A percentile compares a stretch with the other conserved stretches of the same genome.
These are phyloP conservation scores for Aureobasidium sp. DNA, from an alignment of 2,329 filamentous ascomycete species.

Conservation along the genomic window DNA sequence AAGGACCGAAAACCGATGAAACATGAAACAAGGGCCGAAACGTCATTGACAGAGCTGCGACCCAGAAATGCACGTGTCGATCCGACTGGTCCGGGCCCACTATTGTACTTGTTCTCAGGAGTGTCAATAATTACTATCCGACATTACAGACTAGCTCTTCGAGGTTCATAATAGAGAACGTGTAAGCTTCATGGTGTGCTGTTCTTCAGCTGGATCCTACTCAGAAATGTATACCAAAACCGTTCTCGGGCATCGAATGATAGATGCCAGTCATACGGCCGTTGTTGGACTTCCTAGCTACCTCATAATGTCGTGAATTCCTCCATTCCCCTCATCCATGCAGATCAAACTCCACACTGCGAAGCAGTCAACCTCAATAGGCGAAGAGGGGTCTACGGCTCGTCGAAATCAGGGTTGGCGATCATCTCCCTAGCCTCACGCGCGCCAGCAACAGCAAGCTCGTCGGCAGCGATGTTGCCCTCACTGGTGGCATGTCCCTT, in stretches of 20 bases:
- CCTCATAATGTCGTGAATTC: conserved; percentile 3
- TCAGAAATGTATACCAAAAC: neutral
- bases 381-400: neutral
- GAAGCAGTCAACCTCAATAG: neutral
- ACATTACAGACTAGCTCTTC: neutral
- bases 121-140: neutral
- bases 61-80: neutral
- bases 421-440: conserved; percentile 25
- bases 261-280: neutral
- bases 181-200: neutral
- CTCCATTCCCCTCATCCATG: conserved; percentile 2
- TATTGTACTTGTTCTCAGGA: neutral
- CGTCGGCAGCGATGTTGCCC: conserved; percentile 77
- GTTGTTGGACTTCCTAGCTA: neutral
- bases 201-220: neutral
- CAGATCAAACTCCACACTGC: conserved; percentile 6
- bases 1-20: neutral
- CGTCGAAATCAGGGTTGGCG: conserved; percentile 3
- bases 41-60: neutral
- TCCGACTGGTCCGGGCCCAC: neutral
- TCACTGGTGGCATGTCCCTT: conserved; percentile 70
- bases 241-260: neutral
- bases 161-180: neutral
- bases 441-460: conserved; percentile 64
- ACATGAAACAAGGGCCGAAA: neutral